A percentile compares a stretch with the other conserved stretches of the same genome.
These are phyloP conservation scores for Xylaria polymorpha DNA, from an alignment of 2,329 filamentous ascomycete genomes.

Conservation along the genomic window DNA sequence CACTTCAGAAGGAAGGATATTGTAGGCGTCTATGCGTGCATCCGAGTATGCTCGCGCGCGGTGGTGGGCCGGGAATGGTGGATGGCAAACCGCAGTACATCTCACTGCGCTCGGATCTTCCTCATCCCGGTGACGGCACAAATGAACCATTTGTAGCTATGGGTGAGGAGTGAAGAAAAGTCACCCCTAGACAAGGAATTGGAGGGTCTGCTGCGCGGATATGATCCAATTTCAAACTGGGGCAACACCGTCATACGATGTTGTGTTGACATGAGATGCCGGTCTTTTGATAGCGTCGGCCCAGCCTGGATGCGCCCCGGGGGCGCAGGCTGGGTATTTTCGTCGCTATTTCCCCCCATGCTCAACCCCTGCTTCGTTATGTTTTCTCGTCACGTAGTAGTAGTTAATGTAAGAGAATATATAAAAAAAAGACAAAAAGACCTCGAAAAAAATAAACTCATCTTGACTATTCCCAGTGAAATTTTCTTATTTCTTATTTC, in stretches of 20 bases:
- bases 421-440: slow-evolving; percentile 31
- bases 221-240: slow-evolving; percentile 2
- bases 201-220: slow-evolving; percentile 27
- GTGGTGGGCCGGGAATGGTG: slow-evolving; percentile 40
- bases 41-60: slow-evolving; percentile 30
- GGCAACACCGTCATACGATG: slow-evolving; percentile 27
- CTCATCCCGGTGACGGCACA: slow-evolving; percentile 25
- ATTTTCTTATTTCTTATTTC: not conserved
- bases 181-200: slow-evolving; percentile 28
- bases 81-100: slow-evolving; percentile 45
- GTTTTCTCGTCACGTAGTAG: slow-evolving; percentile 35
- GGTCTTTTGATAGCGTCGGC: slow-evolving; percentile 40
- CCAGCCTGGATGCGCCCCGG: slow-evolving; percentile 26
- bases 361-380: slow-evolving; percentile 34
- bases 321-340: slow-evolving; percentile 17
- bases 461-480: not conserved
- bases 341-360: slow-evolving; percentile 22
- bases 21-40: slow-evolving; percentile 17
- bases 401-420: slow-evolving; percentile 36
- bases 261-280: slow-evolving; percentile 47
- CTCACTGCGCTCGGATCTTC: slow-evolving; percentile 48
- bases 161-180: slow-evolving; percentile 42
- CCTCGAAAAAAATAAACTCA: not conserved
- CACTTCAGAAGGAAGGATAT: slow-evolving; percentile 33
- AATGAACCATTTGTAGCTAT: slow-evolving; percentile 32